A percentile compares a stretch with the other conserved stretches of the same genome.
Evolutionary conservation across 2,329 filamentous ascomycete genomes (phyloP).

Genomic region (Fusarium scirpi): DNA sequence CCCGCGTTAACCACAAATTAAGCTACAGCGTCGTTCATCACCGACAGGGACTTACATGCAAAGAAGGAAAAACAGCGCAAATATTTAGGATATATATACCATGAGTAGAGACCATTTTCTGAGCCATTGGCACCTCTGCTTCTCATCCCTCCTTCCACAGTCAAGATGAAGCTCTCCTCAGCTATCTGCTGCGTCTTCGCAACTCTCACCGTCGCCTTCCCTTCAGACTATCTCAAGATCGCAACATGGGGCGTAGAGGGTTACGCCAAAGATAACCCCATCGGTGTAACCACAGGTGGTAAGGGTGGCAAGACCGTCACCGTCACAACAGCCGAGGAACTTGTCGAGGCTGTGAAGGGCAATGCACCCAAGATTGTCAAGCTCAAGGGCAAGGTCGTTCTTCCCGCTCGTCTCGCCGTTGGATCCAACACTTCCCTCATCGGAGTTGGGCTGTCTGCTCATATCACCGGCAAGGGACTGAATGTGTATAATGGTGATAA

Average conservation of each 20-base stretch:
- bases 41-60: neutral
- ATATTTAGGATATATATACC: conserved; percentile 13
- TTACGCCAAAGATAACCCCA: conserved; percentile 52
- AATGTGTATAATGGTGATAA: conserved; percentile 53
- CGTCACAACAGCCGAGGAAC: conserved; percentile 56
- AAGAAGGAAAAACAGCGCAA: neutral
- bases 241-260: conserved; percentile 44
- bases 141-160: neutral
- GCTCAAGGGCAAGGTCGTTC: conserved; percentile 49
- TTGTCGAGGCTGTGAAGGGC: conserved; percentile 58
- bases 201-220: conserved; percentile 28
- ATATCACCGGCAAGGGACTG: conserved; percentile 53
- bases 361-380: conserved; percentile 58
- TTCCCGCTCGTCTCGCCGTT: conserved; percentile 57
- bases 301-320: conserved; percentile 61
- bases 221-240: conserved; percentile 34
- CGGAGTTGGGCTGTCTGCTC: conserved; percentile 51
- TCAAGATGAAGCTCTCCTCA: conserved; percentile 35
- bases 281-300: conserved; percentile 56
- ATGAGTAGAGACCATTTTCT: neutral
- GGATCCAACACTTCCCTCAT: conserved; percentile 61
- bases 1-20: conserved; percentile 21
- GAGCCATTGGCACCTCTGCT: neutral
- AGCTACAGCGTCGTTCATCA: neutral
- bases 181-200: conserved; percentile 28